phyloP scores from a whole-genome alignment of 805 yeast genomes.

The Saccharomyces paradoxus region DNA sequence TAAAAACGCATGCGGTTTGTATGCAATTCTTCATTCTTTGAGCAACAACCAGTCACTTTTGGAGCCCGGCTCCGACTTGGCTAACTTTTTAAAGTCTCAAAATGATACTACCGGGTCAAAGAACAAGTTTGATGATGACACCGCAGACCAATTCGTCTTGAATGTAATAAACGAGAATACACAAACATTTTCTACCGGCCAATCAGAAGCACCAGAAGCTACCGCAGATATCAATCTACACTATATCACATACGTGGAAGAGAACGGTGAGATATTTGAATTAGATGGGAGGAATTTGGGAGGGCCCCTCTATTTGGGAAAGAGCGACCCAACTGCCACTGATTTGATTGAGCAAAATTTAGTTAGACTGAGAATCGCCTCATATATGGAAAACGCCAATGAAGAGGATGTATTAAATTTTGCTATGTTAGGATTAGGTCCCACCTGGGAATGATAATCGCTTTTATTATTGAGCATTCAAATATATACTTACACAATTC shows the following conservation, averaged over 20 bases:
- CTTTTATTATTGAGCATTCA: background rate
- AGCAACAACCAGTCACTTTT: slow-evolving; percentile 30
- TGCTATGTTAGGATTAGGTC: slow-evolving; percentile 70
- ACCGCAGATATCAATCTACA: slow-evolving; percentile 54
- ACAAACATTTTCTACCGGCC: slow-evolving; percentile 38
- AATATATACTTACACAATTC: slow-evolving; percentile 1
- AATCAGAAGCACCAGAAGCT: slow-evolving; percentile 60
- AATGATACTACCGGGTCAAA: background rate
- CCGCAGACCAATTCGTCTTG: slow-evolving; percentile 28
- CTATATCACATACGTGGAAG: slow-evolving; percentile 64
- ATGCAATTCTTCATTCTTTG: slow-evolving; percentile 69
- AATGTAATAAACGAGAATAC: slow-evolving; percentile 16
- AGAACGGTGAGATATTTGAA: slow-evolving; percentile 59
- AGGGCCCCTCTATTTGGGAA: slow-evolving; percentile 64
- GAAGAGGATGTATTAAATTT: slow-evolving; percentile 55
- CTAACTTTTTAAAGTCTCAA: slow-evolving; percentile 9
- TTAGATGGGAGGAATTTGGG: slow-evolving; percentile 72
- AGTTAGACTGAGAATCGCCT: slow-evolving; percentile 49
- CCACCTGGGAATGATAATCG: slow-evolving; percentile 34
- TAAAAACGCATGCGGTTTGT: slow-evolving; percentile 86
- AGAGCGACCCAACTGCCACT: slow-evolving; percentile 6
- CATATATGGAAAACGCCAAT: slow-evolving; percentile 54
- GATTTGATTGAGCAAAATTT: slow-evolving; percentile 48
- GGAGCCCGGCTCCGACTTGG: slow-evolving; percentile 14
- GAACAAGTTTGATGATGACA: slow-evolving; percentile 22